phyloP scores from a whole-genome alignment of 2,329 filamentous ascomycete species.

The Neocatenulostroma microsporum region DNA sequence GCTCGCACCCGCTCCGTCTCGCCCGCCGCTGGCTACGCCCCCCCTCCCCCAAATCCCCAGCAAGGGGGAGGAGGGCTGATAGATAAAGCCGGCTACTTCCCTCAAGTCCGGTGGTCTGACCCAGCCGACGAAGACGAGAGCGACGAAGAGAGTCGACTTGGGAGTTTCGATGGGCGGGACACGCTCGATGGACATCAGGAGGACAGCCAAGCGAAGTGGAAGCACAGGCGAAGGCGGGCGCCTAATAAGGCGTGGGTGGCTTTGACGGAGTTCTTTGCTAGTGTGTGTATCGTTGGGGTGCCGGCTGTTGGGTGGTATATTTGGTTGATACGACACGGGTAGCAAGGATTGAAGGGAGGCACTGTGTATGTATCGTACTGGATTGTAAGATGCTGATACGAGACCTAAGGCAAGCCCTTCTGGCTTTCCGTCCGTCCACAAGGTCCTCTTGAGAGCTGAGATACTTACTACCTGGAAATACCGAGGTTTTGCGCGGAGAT shows the following conservation, averaged over 20 bases:
- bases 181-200: slow-evolving; percentile 11
- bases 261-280: slow-evolving; percentile 53
- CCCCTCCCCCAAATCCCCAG: slow-evolving; percentile 16
- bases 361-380: too few species aligned
- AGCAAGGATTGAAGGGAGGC: too few species aligned
- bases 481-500: too few species aligned
- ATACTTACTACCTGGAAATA: too few species aligned
- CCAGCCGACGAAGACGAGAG: slow-evolving; percentile 21
- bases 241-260: slow-evolving; percentile 41
- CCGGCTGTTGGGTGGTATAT: slow-evolving; percentile 58
- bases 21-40: slow-evolving; percentile 24
- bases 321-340: slow-evolving; percentile 60
- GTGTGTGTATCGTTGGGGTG: slow-evolving; percentile 55
- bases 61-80: slow-evolving; percentile 28
- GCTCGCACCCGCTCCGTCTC: slow-evolving; percentile 33
- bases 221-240: slow-evolving; percentile 21
- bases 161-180: not conserved
- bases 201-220: slow-evolving; percentile 26
- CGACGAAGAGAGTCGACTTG: slow-evolving; percentile 18
- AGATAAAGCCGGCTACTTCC: slow-evolving; percentile 37
- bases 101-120: slow-evolving; percentile 25
- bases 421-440: too few species aligned
- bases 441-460: too few species aligned
- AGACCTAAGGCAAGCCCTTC: too few species aligned
- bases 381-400: too few species aligned